Percentiles rank a stretch among this genome's conserved stretches.
These are phyloP conservation scores for Clarireedia hainanense DNA, from an alignment of 2,329 filamentous ascomycete species.

Conservation along the genomic window DNA sequence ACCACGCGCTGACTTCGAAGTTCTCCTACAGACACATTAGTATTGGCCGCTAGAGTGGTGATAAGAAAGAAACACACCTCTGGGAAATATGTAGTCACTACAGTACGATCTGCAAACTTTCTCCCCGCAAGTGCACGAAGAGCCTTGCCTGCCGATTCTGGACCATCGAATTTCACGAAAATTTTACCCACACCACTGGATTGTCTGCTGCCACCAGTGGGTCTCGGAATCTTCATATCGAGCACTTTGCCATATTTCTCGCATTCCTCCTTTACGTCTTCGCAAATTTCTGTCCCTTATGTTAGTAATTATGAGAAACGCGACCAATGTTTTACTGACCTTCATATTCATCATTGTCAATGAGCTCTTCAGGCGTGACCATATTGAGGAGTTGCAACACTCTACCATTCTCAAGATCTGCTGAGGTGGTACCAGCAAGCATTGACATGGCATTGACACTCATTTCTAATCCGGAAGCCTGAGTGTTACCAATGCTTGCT, in stretches of 20 bases:
- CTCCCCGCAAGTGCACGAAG: slow-evolving; percentile 84
- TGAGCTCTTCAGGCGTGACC: slow-evolving; percentile 91
- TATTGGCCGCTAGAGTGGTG: slow-evolving; percentile 25
- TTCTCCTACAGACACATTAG: slow-evolving; percentile 57
- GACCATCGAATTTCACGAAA: slow-evolving; percentile 82
- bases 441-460: slow-evolving; percentile 97
- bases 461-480: slow-evolving; percentile 86
- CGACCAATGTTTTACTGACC: slow-evolving; percentile 44
- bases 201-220: slow-evolving; percentile 73
- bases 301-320: too few relatives aligned
- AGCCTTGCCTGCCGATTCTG: slow-evolving; percentile 74
- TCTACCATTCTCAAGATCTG: slow-evolving; percentile 69
- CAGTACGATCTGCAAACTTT: slow-evolving; percentile 93
- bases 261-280: slow-evolving; percentile 91
- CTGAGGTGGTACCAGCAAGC: slow-evolving; percentile 81
- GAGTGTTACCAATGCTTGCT: slow-evolving; percentile 89
- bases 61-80: slow-evolving; percentile 50
- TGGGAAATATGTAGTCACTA: slow-evolving; percentile 92
- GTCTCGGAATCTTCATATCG: slow-evolving; percentile 89
- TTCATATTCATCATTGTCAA: slow-evolving; percentile 92
- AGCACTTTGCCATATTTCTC: slow-evolving; percentile 78
- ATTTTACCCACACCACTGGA: slow-evolving; percentile 94
- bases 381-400: slow-evolving; percentile 95
- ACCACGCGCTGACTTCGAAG: slow-evolving; percentile 55
- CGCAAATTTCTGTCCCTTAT: slow-evolving; percentile 64